phyloP scores from a whole-genome alignment of 192 early-diverging fungal species.

The Linderina pennispora region DNA sequence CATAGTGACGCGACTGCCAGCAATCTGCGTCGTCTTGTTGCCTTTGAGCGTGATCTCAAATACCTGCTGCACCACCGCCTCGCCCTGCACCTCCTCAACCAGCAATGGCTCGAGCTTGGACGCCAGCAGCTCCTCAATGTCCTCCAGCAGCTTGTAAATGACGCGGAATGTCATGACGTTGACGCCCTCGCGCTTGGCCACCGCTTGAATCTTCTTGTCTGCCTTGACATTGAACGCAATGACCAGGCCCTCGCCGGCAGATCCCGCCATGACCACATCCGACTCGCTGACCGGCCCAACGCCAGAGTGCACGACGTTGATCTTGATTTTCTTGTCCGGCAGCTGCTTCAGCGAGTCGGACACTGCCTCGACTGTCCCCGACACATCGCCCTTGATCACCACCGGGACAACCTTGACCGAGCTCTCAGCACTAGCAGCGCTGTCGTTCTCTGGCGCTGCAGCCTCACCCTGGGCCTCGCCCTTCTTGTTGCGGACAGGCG shows the following conservation, averaged over 20 bases:
- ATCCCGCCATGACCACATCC: slow-evolving; percentile 72
- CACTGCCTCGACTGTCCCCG: slow-evolving; percentile 88
- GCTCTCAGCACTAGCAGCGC: neutral
- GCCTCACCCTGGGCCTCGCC: neutral
- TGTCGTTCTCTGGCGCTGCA: neutral
- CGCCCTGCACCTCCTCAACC: slow-evolving; percentile 73
- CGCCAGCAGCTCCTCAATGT: slow-evolving; percentile 70
- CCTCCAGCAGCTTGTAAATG: slow-evolving; percentile 93
- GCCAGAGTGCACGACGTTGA: slow-evolving; percentile 67
- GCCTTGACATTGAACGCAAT: slow-evolving; percentile 87
- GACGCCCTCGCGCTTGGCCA: slow-evolving; percentile 60
- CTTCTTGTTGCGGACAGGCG: slow-evolving; percentile 21
- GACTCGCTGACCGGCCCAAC: slow-evolving; percentile 85
- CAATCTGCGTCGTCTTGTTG: slow-evolving; percentile 62
- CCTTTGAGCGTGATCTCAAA: slow-evolving; percentile 80
- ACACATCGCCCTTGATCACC: slow-evolving; percentile 72
- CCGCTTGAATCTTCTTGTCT: slow-evolving; percentile 61
- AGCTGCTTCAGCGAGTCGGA: slow-evolving; percentile 67
- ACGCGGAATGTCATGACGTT: slow-evolving; percentile 66
- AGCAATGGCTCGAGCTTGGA: slow-evolving; percentile 73
- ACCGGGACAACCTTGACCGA: slow-evolving; percentile 19
- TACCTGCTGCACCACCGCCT: slow-evolving; percentile 79
- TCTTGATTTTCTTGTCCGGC: slow-evolving; percentile 67
- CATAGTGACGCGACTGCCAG: slow-evolving; percentile 77
- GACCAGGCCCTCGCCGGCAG: slow-evolving; percentile 53